A percentile compares a stretch with the other conserved stretches of the same genome.
Evolutionary conservation across 225 moss, liverwort and hornwort species (phyloP).

Genomic region (Marchantia paleacea): DNA sequence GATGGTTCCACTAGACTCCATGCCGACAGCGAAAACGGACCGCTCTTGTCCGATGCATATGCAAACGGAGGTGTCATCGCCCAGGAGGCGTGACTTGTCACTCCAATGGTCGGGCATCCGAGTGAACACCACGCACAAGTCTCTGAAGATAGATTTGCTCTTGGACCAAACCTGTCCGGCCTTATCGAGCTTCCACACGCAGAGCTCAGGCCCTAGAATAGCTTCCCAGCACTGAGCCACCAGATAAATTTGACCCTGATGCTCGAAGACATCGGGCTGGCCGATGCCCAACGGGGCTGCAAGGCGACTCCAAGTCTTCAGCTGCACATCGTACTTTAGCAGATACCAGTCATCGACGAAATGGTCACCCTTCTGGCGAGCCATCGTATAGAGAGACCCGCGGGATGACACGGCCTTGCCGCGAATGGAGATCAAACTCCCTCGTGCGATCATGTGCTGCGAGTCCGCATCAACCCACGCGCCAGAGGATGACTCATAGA

Average conservation of each 20-base stretch:
- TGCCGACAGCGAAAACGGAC: constrained; percentile 16
- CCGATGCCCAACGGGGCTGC: constrained; percentile 13
- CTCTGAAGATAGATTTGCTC: constrained; percentile 27
- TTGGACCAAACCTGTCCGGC: constrained; percentile 9
- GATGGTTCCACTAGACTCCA: constrained; percentile 11
- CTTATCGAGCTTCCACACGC: constrained; percentile 21
- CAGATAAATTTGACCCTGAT: constrained; percentile 9
- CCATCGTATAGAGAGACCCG: constrained; percentile 19
- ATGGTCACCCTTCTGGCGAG: background rate
- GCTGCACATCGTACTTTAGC: constrained; percentile 17
- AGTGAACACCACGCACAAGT: constrained; percentile 23
- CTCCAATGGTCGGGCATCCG: constrained; percentile 21
- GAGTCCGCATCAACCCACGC: constrained; percentile 8
- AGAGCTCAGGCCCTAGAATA: constrained; percentile 26
- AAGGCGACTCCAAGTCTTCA: constrained; percentile 13
- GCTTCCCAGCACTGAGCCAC: constrained; percentile 23
- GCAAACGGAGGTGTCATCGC: constrained; percentile 16
- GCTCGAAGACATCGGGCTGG: constrained; percentile 24
- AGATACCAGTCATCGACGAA: constrained; percentile 18
- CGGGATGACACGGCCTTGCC: constrained; percentile 12
- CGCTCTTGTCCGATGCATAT: constrained; percentile 22
- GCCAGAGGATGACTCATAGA: constrained; percentile 8
- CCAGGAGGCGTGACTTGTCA: constrained; percentile 12
- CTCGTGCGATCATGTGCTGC: background rate
- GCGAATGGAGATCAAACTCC: constrained; percentile 15